A percentile compares a stretch with the other conserved stretches of the same genome.
Conservation (phyloP, 1,284 basidiomycete species). For the Schizophyllum amplum region DNA sequence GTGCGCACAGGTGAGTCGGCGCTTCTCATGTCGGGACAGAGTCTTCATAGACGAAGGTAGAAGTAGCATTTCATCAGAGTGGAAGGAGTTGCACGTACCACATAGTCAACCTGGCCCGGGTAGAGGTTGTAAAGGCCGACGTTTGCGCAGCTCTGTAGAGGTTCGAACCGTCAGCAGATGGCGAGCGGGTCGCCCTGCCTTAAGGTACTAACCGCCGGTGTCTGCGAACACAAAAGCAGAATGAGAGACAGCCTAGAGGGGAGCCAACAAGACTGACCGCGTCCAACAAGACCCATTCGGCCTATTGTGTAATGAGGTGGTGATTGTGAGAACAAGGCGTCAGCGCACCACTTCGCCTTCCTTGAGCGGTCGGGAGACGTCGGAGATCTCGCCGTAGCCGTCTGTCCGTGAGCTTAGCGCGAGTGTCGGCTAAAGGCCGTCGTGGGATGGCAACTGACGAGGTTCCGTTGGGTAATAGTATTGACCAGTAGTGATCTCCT, state of each 20-base stretch:
- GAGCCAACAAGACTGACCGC: conserved; percentile 44
- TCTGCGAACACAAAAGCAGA: conserved; percentile 6
- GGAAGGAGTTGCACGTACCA: conserved; percentile 38
- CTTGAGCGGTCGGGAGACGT: conserved; percentile 55
- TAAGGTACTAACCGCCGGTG: too few relatives aligned
- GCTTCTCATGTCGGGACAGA: too few relatives aligned
- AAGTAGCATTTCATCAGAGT: too few relatives aligned
- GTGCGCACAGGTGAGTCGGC: too few relatives aligned
- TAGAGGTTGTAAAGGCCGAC: conserved; percentile 85
- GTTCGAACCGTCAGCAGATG: too few relatives aligned
- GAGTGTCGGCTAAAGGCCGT: neutral
- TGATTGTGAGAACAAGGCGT: neutral
- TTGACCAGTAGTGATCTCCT: conserved; percentile 63
- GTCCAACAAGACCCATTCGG: conserved; percentile 84
- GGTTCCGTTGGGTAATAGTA: conserved; percentile 78
- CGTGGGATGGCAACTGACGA: conserved; percentile 24
- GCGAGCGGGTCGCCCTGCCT: too few relatives aligned
- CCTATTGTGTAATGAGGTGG: conserved; percentile 24
- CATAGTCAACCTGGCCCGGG: conserved; percentile 76
- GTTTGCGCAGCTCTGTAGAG: conserved; percentile 53
- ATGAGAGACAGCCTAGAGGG: conserved; percentile 3
- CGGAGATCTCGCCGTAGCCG: conserved; percentile 65
- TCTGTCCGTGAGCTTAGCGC: conserved; percentile 29
- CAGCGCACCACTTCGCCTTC: conserved; percentile 54
- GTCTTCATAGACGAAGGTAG: too few relatives aligned